Base-by-base conservation (phyloP, 1,284 basidiomycete species). In the Apiotrichum mycotoxinovorans region DNA sequence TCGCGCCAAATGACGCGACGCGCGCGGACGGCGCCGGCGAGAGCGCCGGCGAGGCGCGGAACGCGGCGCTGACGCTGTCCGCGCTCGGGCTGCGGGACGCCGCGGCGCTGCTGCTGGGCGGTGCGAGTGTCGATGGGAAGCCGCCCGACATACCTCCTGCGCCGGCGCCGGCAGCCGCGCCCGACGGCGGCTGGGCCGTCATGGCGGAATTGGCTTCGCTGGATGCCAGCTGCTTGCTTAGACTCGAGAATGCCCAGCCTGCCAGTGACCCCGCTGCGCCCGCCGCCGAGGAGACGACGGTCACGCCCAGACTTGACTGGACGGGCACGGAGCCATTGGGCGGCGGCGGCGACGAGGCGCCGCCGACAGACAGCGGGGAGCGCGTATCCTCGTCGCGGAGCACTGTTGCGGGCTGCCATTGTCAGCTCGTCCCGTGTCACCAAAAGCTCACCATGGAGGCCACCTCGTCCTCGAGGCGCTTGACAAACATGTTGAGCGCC, bases 201-300 rank as follows among this genome's bases (percentile, higher is more conserved):
- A 89, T 87, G 2, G 81, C 81, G 44, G 82, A 85, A 70, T 89
- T 86, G 56, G 89, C 74, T 65, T 93, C 91, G 5, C 83, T 79
- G 38, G 85, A 79, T 9, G 84, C 83, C 46, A 91, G 82, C 85
- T 89, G 88, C 76, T 85, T 90, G 34, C 87, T 84, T 1, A 96
- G 70, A 0, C 88, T 91, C 5, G 90, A 87, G 57, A 95, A 91
- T 0, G 94, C 93, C 94, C 93, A 96, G 8, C 91, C 90, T 12
- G 93, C 93, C 9, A 97, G 79, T 17, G 87, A 88, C 15, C 90
- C 87, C 18, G 93, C 93, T 1, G 91, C 91, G 0, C 91, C 92
- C 0, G 91, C 86, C 0, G 93, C 91, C 18, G 85, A 87, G 65
- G 86, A 90, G 15, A 91, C 89, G 2, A 94, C 77, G 1, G 65